phyloP scores from a whole-genome alignment of 768 basidiomycete species.

The Tricholoma bakamatsutake region DNA sequence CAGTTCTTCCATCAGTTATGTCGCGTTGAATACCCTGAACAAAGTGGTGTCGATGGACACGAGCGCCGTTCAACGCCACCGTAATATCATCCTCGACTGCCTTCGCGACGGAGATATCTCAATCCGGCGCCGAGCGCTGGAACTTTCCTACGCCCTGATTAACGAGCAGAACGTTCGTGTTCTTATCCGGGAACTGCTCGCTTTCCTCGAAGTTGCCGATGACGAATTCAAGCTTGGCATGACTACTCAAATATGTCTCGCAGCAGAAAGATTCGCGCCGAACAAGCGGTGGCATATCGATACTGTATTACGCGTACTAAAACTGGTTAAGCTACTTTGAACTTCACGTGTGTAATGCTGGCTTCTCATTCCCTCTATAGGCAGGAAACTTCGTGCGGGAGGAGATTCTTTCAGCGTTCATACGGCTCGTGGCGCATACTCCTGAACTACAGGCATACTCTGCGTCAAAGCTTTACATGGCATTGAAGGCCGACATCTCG shows the following conservation, averaged over 20 bases:
- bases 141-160: constrained; percentile 94
- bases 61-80: constrained; percentile 95
- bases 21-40: constrained; percentile 95
- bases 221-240: constrained; percentile 98
- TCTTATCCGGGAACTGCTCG: constrained; percentile 85
- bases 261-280: constrained; percentile 94
- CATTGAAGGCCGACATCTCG: constrained; percentile 86
- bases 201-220: constrained; percentile 96
- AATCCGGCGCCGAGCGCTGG: constrained; percentile 92
- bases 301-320: constrained; percentile 87
- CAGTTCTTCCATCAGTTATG: constrained; percentile 56
- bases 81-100: constrained; percentile 98
- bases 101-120: constrained; percentile 99
- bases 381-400: constrained; percentile 98
- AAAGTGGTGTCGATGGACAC: constrained; percentile 98
- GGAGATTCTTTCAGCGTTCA: constrained; percentile 92
- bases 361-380: constrained; percentile 32
- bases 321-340: constrained; percentile 54
- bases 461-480: constrained; percentile 82
- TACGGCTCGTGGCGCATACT: constrained; percentile 93
- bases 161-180: constrained; percentile 93
- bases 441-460: constrained; percentile 96
- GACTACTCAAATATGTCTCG: constrained; percentile 95
- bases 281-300: constrained; percentile 99
- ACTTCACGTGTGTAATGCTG: neutral